phyloP scores from a whole-genome alignment of 352 stramenopile genomes.

The Phytopythium helicoides region DNA sequence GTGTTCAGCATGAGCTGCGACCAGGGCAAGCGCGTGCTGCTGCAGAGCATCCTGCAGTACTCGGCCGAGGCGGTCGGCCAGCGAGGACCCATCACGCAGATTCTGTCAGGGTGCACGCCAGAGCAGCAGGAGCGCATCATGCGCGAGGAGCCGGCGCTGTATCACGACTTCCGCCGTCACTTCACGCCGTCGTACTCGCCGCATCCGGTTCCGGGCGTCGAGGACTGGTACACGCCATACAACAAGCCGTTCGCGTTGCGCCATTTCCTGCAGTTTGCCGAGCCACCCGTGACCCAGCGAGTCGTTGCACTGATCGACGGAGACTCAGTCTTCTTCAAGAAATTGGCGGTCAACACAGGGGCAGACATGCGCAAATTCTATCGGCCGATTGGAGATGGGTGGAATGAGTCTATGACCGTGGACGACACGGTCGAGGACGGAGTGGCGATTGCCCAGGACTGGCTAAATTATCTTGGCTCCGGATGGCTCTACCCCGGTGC shows the following conservation, averaged over 20 bases:
- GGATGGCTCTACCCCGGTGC: slow-evolving; percentile 32
- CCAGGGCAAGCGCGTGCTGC: slow-evolving; percentile 30
- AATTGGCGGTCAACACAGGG: slow-evolving; percentile 42
- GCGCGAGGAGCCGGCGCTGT: slow-evolving; percentile 35
- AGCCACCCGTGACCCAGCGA: slow-evolving; percentile 34
- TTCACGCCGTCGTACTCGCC: slow-evolving; percentile 47
- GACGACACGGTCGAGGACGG: slow-evolving; percentile 43
- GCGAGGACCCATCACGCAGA: slow-evolving; percentile 48
- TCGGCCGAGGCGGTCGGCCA: slow-evolving; percentile 35
- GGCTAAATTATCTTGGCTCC: slow-evolving; percentile 34
- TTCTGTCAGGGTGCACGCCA: slow-evolving; percentile 41
- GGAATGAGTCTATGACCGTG: slow-evolving; percentile 22
- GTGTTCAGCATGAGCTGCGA: slow-evolving; percentile 56
- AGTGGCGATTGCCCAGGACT: slow-evolving; percentile 45
- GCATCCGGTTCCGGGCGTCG: slow-evolving; percentile 31
- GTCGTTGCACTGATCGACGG: slow-evolving; percentile 37
- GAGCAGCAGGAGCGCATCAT: slow-evolving; percentile 21
- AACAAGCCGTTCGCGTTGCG: slow-evolving; percentile 55
- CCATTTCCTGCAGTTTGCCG: slow-evolving; percentile 45
- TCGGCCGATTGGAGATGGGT: slow-evolving; percentile 10
- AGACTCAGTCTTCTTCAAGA: slow-evolving; percentile 43
- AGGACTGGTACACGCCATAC: slow-evolving; percentile 47
- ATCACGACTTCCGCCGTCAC: slow-evolving; percentile 52
- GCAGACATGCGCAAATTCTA: slow-evolving; percentile 40
- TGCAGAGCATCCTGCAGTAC: slow-evolving; percentile 46